Evolutionary conservation across 2,329 filamentous ascomycete species (phyloP).

Genomic region (Pestalotiopsis sp.): DNA sequence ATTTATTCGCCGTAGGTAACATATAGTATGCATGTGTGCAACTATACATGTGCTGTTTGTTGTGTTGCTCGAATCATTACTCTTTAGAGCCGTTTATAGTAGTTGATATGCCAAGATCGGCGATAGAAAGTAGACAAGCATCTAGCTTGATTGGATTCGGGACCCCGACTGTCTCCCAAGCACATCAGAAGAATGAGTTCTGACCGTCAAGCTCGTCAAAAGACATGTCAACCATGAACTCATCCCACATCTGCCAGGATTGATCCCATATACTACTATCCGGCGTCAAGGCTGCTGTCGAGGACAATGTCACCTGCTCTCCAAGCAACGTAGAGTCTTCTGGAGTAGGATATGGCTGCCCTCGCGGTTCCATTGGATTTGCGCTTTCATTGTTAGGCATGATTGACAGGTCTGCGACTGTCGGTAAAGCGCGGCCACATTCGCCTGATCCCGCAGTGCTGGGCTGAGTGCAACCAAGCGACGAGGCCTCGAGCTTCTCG

Average conservation of each 20-base stretch:
- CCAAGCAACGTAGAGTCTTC: neutral
- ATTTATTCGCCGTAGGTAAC: neutral
- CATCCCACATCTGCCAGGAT: constrained; percentile 2
- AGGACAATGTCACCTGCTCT: neutral
- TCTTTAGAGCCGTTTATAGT: neutral
- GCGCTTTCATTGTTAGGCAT: neutral
- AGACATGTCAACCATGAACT: constrained; percentile 3
- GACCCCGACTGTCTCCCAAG: neutral
- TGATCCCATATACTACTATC: neutral
- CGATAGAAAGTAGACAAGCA: neutral
- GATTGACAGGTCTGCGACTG: neutral
- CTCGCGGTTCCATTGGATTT: neutral
- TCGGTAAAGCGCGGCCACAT: neutral
- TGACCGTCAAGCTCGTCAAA: neutral
- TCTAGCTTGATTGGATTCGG: neutral
- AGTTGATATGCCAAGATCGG: neutral
- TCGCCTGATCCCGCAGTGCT: neutral
- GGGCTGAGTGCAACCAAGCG: neutral
- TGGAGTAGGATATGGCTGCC: neutral
- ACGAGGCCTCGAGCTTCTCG: neutral
- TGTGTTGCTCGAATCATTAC: neutral
- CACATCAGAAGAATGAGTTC: neutral
- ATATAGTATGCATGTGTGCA: neutral
- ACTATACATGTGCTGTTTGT: neutral
- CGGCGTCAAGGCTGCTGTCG: neutral